phyloP scores from a whole-genome alignment of 306 rosid species.

The Quercus wislizeni region DNA sequence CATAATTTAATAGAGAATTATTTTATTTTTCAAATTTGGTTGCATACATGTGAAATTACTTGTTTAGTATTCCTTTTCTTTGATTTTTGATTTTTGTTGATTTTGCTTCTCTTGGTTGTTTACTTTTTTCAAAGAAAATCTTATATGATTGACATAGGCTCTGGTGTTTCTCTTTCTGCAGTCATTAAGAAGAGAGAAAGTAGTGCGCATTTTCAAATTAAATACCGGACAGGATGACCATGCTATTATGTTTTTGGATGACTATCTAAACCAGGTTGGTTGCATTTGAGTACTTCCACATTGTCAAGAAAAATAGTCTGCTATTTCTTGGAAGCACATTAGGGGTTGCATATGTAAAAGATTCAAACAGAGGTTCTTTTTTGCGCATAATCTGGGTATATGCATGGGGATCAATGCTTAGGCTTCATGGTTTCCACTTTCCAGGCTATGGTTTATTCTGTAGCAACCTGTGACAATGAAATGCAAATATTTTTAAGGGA shows the following conservation, averaged over 20 bases:
- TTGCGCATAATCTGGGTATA: neutral
- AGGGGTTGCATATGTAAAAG: neutral
- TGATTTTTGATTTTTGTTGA: neutral
- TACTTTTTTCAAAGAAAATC: neutral
- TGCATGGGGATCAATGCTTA: neutral
- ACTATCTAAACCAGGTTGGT: constrained; percentile 76
- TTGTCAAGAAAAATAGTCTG: neutral
- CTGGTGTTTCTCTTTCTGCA: constrained; percentile 30
- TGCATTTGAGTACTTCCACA: constrained; percentile 4
- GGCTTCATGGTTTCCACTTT: neutral
- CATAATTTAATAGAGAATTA: neutral
- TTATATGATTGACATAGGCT: constrained; percentile 6
- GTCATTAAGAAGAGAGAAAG: constrained; percentile 80
- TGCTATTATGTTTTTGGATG: constrained; percentile 80
- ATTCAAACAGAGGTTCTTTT: neutral
- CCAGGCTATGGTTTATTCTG: neutral
- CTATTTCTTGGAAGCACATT: neutral
- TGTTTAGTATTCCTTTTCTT: neutral
- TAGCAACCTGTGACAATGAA: neutral
- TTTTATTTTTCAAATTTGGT: neutral
- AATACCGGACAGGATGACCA: constrained; percentile 94
- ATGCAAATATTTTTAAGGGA: constrained; percentile 24
- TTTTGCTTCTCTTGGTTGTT: neutral
- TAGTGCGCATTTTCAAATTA: constrained; percentile 73
- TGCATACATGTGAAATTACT: neutral